Evolutionary conservation across 202 grass and related monocot species (phyloP).

Genomic region (Zizania palustris): DNA sequence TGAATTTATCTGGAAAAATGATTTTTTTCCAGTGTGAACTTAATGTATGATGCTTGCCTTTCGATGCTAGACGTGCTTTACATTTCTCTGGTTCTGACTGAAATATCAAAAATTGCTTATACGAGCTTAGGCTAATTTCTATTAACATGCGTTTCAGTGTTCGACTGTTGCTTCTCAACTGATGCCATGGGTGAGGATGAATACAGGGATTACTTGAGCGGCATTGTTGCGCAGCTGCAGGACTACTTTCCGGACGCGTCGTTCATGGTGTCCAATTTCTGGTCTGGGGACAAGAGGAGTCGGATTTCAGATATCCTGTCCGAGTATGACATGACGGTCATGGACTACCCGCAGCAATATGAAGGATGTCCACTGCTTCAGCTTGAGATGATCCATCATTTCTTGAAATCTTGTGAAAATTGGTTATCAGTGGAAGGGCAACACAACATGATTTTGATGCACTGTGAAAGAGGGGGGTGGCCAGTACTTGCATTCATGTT

Average conservation of each 20-base stretch:
- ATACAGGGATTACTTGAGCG: conserved; percentile 75
- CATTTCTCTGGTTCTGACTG: not conserved
- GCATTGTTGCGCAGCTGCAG: conserved; percentile 71
- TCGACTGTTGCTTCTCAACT: conserved; percentile 79
- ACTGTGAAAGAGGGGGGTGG: conserved; percentile 89
- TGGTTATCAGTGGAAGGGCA: conserved; percentile 89
- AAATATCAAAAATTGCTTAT: not conserved
- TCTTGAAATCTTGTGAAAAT: conserved; percentile 87
- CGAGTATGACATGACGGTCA: conserved; percentile 87
- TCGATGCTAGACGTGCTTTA: conserved; percentile 7
- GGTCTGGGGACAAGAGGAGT: conserved; percentile 69
- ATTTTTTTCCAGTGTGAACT: conserved; percentile 5
- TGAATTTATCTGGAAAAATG: conserved; percentile 11
- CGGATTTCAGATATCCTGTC: conserved; percentile 82
- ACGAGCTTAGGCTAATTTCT: conserved; percentile 33
- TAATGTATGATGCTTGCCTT: not conserved
- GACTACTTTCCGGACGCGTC: conserved; percentile 79
- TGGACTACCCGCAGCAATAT: conserved; percentile 88
- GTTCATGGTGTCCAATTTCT: conserved; percentile 89
- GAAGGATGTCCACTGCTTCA: conserved; percentile 83
- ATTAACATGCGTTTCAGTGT: conserved; percentile 54
- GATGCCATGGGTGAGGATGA: conserved; percentile 73
- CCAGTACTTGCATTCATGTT: conserved; percentile 86
- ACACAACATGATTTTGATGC: conserved; percentile 85
- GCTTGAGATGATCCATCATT: conserved; percentile 91